These are phyloP conservation scores for Talaromyces trachyspermus DNA, from an alignment of 495 filamentous ascomycete genomes.

Conservation along the genomic window DNA sequence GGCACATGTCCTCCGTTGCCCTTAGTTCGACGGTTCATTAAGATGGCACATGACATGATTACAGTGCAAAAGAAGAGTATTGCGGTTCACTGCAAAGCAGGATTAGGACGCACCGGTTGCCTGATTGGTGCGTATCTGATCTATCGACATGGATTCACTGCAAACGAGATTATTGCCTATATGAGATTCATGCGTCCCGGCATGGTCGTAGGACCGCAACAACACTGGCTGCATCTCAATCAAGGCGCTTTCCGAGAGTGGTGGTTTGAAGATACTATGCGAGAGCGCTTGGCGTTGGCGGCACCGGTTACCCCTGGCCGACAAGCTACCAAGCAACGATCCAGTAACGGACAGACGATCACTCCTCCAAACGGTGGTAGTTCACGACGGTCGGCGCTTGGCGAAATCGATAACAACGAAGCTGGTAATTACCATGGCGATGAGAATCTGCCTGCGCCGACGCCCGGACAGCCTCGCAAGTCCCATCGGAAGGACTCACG, in stretches of 20 bases:
- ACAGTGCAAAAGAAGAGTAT: constrained; percentile 78
- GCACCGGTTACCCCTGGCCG: constrained; percentile 74
- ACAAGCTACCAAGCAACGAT: constrained; percentile 43
- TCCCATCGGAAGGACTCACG: constrained; percentile 56
- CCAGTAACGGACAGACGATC: constrained; percentile 55
- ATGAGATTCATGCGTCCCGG: constrained; percentile 99
- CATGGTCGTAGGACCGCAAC: constrained; percentile 99
- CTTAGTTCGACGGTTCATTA: constrained; percentile 86
- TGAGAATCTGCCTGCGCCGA: constrained; percentile 87
- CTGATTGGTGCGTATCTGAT: constrained; percentile 96
- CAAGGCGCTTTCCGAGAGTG: constrained; percentile 94
- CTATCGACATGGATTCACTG: constrained; percentile 96
- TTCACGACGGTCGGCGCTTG: constrained; percentile 72
- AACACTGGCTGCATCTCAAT: constrained; percentile 98
- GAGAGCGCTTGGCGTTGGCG: constrained; percentile 53
- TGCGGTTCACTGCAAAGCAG: constrained; percentile 97
- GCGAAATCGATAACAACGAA: constrained; percentile 82
- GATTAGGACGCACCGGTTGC: constrained; percentile 91
- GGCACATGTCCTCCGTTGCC: constrained; percentile 86
- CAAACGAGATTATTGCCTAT: constrained; percentile 95
- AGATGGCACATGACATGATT: constrained; percentile 90
- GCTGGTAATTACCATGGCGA: constrained; percentile 46
- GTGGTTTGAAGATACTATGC: constrained; percentile 90
- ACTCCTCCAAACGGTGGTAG: constrained; percentile 76
- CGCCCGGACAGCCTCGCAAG: constrained; percentile 93